phyloP scores from a whole-genome alignment of 2,329 filamentous ascomycete species.

The Phialophora chinensis region DNA sequence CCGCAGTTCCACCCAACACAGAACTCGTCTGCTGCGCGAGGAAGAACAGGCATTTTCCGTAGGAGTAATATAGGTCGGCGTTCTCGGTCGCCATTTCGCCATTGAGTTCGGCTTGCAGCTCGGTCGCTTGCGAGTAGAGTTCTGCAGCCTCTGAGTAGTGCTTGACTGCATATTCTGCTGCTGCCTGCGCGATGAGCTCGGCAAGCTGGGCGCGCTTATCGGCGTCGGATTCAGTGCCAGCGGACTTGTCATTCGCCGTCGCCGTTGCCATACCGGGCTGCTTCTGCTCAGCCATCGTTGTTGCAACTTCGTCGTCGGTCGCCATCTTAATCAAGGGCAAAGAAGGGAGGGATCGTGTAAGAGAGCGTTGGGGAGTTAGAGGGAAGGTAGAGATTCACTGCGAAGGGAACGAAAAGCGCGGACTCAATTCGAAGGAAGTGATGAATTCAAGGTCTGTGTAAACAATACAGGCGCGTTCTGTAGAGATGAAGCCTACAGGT shows the following conservation, averaged over 20 bases:
- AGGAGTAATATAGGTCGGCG: constrained; percentile 90
- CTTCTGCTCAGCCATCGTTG: neutral
- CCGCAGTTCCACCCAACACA: constrained; percentile 83
- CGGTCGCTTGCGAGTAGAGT: constrained; percentile 83
- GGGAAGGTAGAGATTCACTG: neutral
- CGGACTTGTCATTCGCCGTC: constrained; percentile 14
- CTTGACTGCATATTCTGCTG: constrained; percentile 85
- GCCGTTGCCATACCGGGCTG: constrained; percentile 19
- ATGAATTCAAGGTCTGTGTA: neutral
- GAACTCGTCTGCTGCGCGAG: constrained; percentile 94
- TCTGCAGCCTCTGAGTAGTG: constrained; percentile 86
- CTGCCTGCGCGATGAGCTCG: constrained; percentile 79
- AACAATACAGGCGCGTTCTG: neutral
- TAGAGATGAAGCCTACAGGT: neutral
- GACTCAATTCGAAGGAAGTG: neutral
- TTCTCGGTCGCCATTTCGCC: constrained; percentile 91
- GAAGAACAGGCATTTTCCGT: constrained; percentile 91
- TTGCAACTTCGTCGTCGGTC: neutral
- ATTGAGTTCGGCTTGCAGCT: constrained; percentile 88
- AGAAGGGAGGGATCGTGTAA: neutral
- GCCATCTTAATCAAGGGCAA: neutral
- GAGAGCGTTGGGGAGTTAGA: neutral
- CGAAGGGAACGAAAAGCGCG: neutral
- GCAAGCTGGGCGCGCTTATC: constrained; percentile 64
- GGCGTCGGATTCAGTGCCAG: constrained; percentile 44